phyloP scores from a whole-genome alignment of 23 red algal species.

The Gracilaria gracilis region DNA sequence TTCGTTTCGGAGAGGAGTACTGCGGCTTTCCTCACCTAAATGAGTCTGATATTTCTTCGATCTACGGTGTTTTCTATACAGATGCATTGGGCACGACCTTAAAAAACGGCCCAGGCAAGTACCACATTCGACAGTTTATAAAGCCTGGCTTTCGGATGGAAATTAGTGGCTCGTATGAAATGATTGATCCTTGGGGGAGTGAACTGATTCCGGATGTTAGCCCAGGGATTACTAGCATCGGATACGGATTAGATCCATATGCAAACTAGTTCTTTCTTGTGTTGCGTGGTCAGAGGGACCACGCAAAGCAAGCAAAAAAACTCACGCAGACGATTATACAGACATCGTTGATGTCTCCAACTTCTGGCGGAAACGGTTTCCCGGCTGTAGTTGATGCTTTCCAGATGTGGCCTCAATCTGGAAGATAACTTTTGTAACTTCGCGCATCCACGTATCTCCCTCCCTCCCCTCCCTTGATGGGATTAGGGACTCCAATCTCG shows the following conservation, averaged over 20 bases:
- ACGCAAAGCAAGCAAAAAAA: too few relatives aligned
- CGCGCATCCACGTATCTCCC: too few relatives aligned
- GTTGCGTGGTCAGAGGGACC: too few relatives aligned
- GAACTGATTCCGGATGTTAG: background rate
- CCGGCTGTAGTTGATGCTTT: too few relatives aligned
- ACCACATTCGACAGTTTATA: slow-evolving; percentile 50
- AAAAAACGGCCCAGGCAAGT: slow-evolving; percentile 22
- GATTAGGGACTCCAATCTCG: too few relatives aligned
- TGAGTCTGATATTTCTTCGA: background rate
- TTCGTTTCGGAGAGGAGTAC: slow-evolving; percentile 19
- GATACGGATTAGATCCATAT: background rate
- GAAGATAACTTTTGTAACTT: too few relatives aligned
- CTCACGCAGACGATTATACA: too few relatives aligned
- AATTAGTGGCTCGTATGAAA: slow-evolving; percentile 20
- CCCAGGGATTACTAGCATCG: background rate
- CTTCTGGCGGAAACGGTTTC: too few relatives aligned
- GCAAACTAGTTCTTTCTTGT: background rate
- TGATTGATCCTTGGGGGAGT: slow-evolving; percentile 17
- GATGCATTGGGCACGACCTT: slow-evolving; percentile 16
- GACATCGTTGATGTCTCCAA: too few relatives aligned
- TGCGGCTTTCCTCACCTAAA: background rate
- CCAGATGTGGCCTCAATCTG: too few relatives aligned
- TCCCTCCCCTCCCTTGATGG: too few relatives aligned
- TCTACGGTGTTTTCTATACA: slow-evolving; percentile 53
- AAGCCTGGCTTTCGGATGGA: slow-evolving; percentile 47